These are phyloP conservation scores for Ampelocalamus luodianensis DNA, from an alignment of 176 grass and related monocot species.

Conservation along the genomic window DNA sequence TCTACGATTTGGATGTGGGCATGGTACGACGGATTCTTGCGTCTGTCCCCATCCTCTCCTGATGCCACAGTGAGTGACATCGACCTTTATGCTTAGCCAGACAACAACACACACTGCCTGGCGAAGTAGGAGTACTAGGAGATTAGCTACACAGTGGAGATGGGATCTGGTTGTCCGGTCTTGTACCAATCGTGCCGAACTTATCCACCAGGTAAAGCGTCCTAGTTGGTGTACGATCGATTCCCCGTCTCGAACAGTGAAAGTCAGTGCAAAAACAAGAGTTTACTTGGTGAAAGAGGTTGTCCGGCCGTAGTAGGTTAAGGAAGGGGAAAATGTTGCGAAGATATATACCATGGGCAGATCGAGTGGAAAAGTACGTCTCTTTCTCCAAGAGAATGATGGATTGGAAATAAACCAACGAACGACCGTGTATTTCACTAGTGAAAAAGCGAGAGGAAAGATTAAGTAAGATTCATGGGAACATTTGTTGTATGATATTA, in stretches of 20 bases:
- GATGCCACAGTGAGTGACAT: conserved; percentile 18
- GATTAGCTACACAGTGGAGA: conserved; percentile 26
- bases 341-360: not conserved
- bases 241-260: conserved; percentile 18
- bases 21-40: conserved; percentile 33
- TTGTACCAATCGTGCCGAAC: conserved; percentile 24
- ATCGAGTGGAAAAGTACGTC: not conserved
- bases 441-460: not conserved
- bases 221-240: not conserved
- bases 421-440: not conserved
- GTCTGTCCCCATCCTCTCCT: conserved; percentile 2
- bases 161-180: not conserved
- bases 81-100: conserved; percentile 8
- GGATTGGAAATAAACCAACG: not conserved
- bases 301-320: not conserved
- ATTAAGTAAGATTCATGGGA: not conserved
- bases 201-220: conserved; percentile 2
- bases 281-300: not conserved
- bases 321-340: not conserved
- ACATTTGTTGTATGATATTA: no score
- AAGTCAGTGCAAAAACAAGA: not conserved
- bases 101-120: not conserved
- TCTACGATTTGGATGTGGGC: conserved; percentile 35
- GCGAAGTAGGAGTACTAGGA: not conserved
- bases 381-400: not conserved